phyloP scores from a whole-genome alignment of 768 basidiomycete genomes.

The Phlegmacium glaucopus region DNA sequence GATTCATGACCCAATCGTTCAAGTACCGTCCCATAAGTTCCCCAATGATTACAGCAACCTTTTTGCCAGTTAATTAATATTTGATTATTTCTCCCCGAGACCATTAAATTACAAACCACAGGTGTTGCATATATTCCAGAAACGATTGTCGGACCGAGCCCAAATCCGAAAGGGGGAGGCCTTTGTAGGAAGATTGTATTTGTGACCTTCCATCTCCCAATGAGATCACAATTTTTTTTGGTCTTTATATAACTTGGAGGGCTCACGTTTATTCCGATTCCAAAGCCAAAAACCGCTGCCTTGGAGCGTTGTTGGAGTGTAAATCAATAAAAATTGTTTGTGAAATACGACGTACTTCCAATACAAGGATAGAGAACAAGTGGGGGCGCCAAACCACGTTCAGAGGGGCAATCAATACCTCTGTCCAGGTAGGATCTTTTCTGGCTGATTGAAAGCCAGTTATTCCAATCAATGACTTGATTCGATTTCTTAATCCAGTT shows the following conservation, averaged over 20 bases:
- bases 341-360: slow-evolving; percentile 37
- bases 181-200: slow-evolving; percentile 61
- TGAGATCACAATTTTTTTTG: no score
- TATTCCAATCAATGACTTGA: slow-evolving; percentile 61
- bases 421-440: slow-evolving; percentile 49
- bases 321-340: neutral
- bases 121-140: slow-evolving; percentile 55
- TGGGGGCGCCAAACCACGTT: slow-evolving; percentile 64
- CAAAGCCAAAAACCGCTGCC: slow-evolving; percentile 60
- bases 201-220: slow-evolving; percentile 42
- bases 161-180: slow-evolving; percentile 51
- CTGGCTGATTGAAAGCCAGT: slow-evolving; percentile 58
- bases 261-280: slow-evolving; percentile 58
- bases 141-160: slow-evolving; percentile 44
- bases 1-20: slow-evolving; percentile 51
- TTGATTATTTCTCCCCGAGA: neutral
- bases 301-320: neutral
- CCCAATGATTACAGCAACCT: slow-evolving; percentile 52
- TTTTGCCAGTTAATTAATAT: neutral
- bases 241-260: neutral
- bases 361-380: slow-evolving; percentile 44
- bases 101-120: slow-evolving; percentile 35
- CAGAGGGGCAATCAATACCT: slow-evolving; percentile 41
- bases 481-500: slow-evolving; percentile 42
- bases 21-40: slow-evolving; percentile 49